A percentile compares a stretch with the other conserved stretches of the same genome.
phyloP scores from a whole-genome alignment of 495 filamentous ascomycete species.

The Geopyxis carbonaria region DNA sequence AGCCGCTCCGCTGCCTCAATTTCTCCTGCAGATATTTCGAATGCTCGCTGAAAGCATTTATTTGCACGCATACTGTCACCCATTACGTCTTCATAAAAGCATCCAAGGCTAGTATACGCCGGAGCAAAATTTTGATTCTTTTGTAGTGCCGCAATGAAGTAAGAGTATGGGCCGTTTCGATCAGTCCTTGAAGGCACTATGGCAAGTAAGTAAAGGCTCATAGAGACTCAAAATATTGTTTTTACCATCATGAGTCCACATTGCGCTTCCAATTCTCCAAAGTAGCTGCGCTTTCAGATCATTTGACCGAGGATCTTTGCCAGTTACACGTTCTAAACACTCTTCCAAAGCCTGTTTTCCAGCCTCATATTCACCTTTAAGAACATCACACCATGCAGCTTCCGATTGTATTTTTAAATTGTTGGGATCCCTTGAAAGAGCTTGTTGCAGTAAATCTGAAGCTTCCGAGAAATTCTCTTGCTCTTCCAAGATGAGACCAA shows the following conservation, averaged over 20 bases:
- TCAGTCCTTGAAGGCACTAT: slow-evolving; percentile 38
- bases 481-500: slow-evolving; percentile 81
- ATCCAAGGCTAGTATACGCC: slow-evolving; percentile 80
- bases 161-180: slow-evolving; percentile 63
- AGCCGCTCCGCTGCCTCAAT: slow-evolving; percentile 76
- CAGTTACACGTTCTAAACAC: slow-evolving; percentile 43
- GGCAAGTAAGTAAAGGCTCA: background rate
- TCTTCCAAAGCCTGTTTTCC: slow-evolving; percentile 50
- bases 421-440: slow-evolving; percentile 46
- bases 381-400: slow-evolving; percentile 72
- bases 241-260: slow-evolving; percentile 47
- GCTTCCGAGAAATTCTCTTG: slow-evolving; percentile 72
- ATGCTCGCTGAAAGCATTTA: slow-evolving; percentile 89
- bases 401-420: slow-evolving; percentile 68
- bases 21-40: slow-evolving; percentile 80
- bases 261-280: slow-evolving; percentile 73
- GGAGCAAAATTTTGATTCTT: slow-evolving; percentile 80
- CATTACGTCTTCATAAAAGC: slow-evolving; percentile 86
- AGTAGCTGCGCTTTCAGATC: slow-evolving; percentile 66
- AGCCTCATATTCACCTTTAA: slow-evolving; percentile 52
- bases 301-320: slow-evolving; percentile 37
- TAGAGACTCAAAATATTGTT: background rate
- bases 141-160: slow-evolving; percentile 69
- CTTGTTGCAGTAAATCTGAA: slow-evolving; percentile 56
- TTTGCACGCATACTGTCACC: slow-evolving; percentile 69